phyloP scores from a whole-genome alignment of 2,329 filamentous ascomycete species.

The Blastomyces gilchristii region DNA sequence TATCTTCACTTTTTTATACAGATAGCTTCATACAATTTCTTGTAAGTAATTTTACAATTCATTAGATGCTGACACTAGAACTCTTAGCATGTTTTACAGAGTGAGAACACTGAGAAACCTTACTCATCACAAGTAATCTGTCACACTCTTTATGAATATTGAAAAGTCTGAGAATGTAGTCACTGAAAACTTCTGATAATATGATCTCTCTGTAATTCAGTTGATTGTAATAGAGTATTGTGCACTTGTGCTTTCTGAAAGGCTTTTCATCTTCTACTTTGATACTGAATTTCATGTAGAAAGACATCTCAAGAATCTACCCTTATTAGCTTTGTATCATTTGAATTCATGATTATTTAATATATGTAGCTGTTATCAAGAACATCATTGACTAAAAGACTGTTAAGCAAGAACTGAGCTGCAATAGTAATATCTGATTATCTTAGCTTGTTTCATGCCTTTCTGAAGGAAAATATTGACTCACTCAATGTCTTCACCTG shows the following conservation, averaged over 20 bases:
- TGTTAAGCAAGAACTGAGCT: conserved; percentile 18
- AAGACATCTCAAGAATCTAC: conserved; percentile 20
- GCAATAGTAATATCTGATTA: conserved; percentile 15
- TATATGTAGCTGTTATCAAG: conserved; percentile 22
- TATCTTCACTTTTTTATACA: neutral
- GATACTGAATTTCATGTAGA: conserved; percentile 9
- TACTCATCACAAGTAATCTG: conserved; percentile 18
- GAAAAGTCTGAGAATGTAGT: conserved; percentile 17
- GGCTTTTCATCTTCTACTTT: conserved; percentile 12
- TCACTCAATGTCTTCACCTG: conserved; percentile 22
- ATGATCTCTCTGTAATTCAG: conserved; percentile 19
- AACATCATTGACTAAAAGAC: conserved; percentile 19
- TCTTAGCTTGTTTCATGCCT: neutral
- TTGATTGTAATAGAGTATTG: conserved; percentile 17
- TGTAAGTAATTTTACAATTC: no score
- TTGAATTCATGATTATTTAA: neutral
- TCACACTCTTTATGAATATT: conserved; percentile 17
- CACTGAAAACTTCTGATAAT: conserved; percentile 16
- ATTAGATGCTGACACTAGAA: no score
- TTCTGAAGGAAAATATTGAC: neutral
- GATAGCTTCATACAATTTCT: neutral
- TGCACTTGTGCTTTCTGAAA: conserved; percentile 18
- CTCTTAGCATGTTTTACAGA: no score
- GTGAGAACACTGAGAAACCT: conserved; percentile 3
- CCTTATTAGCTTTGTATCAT: neutral